A percentile compares a stretch with the other conserved stretches of the same genome.
phyloP scores from a whole-genome alignment of 2,329 filamentous ascomycete genomes.

The Beauveria varroae region DNA sequence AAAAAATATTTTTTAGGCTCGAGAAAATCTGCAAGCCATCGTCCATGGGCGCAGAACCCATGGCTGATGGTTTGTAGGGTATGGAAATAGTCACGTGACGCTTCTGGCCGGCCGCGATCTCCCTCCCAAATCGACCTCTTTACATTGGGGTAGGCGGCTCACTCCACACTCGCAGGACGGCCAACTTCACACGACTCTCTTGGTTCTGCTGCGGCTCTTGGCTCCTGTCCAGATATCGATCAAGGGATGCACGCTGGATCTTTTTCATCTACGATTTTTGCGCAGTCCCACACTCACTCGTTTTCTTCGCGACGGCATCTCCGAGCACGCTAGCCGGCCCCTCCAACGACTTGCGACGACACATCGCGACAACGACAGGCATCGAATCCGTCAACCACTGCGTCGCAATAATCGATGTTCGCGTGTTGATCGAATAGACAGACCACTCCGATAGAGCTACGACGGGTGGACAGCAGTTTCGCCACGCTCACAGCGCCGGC shows the following conservation, averaged over 20 bases:
- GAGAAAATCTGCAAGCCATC: neutral
- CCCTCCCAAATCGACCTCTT: conserved; percentile 1
- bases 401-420: conserved; percentile 3
- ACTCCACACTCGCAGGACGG: conserved; percentile 12
- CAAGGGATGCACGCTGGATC: neutral
- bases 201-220: neutral
- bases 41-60: neutral
- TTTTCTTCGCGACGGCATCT: conserved; percentile 4
- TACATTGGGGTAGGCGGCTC: conserved; percentile 11
- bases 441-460: conserved; percentile 1
- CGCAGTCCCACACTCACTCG: neutral
- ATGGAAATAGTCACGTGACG: conserved; percentile 1
- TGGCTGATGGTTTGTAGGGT: neutral
- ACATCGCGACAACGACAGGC: conserved; percentile 3
- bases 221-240: neutral
- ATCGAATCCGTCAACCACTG: conserved; percentile 1
- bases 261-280: neutral
- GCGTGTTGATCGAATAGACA: conserved; percentile 2
- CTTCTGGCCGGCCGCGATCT: neutral
- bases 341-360: conserved; percentile 5
- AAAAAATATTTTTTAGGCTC: neutral
- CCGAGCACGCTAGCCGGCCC: conserved; percentile 1
- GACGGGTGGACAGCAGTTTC: conserved; percentile 7
- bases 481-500: conserved; percentile 8
- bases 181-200: conserved; percentile 6